These are phyloP conservation scores for Acrasis kona DNA, from an alignment of 78 protist genomes.

Conservation along the genomic window DNA sequence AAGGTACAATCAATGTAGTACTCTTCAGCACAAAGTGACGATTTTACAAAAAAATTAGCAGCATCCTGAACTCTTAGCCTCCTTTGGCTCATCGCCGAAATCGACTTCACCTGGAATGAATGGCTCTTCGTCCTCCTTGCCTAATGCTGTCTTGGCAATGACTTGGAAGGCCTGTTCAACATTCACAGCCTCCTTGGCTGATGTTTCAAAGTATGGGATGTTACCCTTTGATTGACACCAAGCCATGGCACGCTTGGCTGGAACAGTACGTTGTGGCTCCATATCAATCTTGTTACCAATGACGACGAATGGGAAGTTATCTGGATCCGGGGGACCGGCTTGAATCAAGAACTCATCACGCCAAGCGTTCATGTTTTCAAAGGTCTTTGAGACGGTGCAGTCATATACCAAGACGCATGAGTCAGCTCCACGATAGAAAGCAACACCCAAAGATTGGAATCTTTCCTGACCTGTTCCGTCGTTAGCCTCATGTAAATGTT, in stretches of 20 bases:
- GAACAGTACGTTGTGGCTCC: slow-evolving; percentile 72
- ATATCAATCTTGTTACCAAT: slow-evolving; percentile 97
- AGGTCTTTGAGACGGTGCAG: slow-evolving; percentile 85
- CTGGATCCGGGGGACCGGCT: slow-evolving; percentile 86
- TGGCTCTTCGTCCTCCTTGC: slow-evolving; percentile 33
- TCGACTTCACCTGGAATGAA: background rate
- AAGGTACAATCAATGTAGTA: too few species aligned
- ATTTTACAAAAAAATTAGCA: too few species aligned
- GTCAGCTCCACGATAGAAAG: slow-evolving; percentile 99
- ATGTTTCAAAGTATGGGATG: slow-evolving; percentile 95
- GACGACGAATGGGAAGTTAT: slow-evolving; percentile 92
- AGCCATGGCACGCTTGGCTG: slow-evolving; percentile 76
- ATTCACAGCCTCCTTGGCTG: slow-evolving; percentile 95
- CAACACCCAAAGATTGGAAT: slow-evolving; percentile 97
- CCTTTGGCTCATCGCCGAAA: too few species aligned
- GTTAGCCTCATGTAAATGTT: too few species aligned
- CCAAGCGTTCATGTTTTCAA: slow-evolving; percentile 94
- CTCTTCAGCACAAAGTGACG: too few species aligned
- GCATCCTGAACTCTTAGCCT: too few species aligned
- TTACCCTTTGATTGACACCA: slow-evolving; percentile 89
- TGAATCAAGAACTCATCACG: slow-evolving; percentile 95
- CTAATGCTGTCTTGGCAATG: slow-evolving; percentile 79
- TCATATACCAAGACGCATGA: slow-evolving; percentile 95
- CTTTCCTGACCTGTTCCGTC: slow-evolving; percentile 81
- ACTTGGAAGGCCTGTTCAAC: slow-evolving; percentile 96